Base-by-base conservation (phyloP, 2,329 filamentous ascomycete genomes). In the Paraphoma sp. region DNA sequence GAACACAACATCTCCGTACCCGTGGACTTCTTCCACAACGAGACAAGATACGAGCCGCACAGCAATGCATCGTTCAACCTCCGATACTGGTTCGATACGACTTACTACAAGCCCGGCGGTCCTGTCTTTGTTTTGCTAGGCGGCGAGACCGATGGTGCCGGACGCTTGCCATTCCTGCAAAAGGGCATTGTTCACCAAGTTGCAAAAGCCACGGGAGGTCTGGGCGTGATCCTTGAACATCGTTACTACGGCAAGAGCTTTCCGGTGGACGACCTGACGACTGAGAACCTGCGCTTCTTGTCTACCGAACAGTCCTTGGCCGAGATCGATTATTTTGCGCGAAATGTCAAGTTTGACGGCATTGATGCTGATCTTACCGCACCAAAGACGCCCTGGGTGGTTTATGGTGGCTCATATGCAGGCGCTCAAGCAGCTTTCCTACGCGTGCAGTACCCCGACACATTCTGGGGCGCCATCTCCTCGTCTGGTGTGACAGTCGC, bases 21-120 rank as follows among this genome's bases (percentile, higher is more conserved):
- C 0, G 81, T 96, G 33, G 92, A 96, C 74, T 91, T 95, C 71
- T 96, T 95, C 78, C 90, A 90, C 76, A 92, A 94, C 69, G 89
- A 93, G 52, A 85, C 87, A 2, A 80, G 82, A 47, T 96, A 96
- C 71, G 90, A 89, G 73, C 91, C 92, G 36, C 92, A 96, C 74
- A 86, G 84, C 8, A 80, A 89, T 63, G 88, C 75, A 28, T 84
- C 78, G 1, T 96, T 92, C 75, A 76, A 86, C 18, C 79, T 94
- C 46, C 86, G 91, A 10, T 96, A 95, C 79, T 96, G 89, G 89
- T 92, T 94, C 65, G 92, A 96, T 69, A 86, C 88, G 1, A 84
- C 84, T 44, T 84, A 90, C 78, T 96, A 96, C 78, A 83, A 87
- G 71, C 79, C 84, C 0, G 92, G 92, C 11, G 92, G 92, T 0